Base-by-base conservation (phyloP, 2,329 filamentous ascomycete genomes). In the Knoxdaviesia proteae region DNA sequence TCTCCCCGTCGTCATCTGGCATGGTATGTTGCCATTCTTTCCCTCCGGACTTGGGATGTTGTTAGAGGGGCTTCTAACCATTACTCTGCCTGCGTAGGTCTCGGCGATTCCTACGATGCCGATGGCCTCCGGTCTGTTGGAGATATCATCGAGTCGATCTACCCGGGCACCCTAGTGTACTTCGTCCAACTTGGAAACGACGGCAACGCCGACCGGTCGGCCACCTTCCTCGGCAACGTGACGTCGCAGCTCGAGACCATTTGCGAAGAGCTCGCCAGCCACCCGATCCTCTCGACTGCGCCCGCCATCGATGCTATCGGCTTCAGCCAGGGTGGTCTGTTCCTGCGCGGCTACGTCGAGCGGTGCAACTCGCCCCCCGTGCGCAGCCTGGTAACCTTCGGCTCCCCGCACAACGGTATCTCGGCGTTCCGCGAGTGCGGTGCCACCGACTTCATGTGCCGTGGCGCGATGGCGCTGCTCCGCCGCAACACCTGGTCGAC, bases 311-410 rank as follows among this genome's bases (percentile, higher is more conserved):
- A 96, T 60, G 88, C 87, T 34, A 63, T 98, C 34, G 90, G 90
- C 32, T 94, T 98, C 65, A 90, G 82, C 9, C 90, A 98, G 60
- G 90, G 90, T 48, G 90, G 90, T 1, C 84, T 94, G 58, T 94
- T 98, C 63, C 71, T 98, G n/a, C 77, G 90, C 46, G 90, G 71
- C 30, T 87, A 93, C 57, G 67, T 94, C 49, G 77, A 98, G 67
- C 73, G 84, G 38, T 98, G 90, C 67, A 90, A 86, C 57, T 54
- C 52, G 34, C 78, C 84, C 0, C 77, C 74, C 4, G 72, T 94
- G 8, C 71, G 75, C 49, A 87, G 74, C 55, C 71, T 94, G 35
- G 71, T 94, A 48, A 94, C 87, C 2, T 92, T 90, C 52, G 87
- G 87, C 48, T 80, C 77, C 54, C 87, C 92, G 63, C 87, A 94